phyloP scores from a whole-genome alignment of 192 early-diverging fungal genomes.

The Coemansia sp. region DNA sequence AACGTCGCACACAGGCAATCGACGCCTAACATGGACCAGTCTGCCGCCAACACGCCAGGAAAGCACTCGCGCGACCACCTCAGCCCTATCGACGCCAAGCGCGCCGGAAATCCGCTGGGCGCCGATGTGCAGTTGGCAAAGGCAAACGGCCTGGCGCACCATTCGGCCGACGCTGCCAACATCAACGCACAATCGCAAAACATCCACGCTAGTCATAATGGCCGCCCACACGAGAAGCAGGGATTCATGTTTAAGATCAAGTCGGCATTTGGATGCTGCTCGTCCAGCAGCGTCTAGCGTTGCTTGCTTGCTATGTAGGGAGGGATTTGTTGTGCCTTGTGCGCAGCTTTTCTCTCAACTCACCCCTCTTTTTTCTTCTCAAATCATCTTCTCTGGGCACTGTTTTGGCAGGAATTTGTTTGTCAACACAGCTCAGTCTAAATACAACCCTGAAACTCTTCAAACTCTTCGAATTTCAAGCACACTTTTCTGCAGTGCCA shows the following conservation, averaged over 20 bases:
- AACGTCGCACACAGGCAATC: constrained; percentile 39
- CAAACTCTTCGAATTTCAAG: neutral
- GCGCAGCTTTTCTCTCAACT: constrained; percentile 1
- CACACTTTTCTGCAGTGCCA: neutral
- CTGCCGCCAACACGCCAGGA: constrained; percentile 42
- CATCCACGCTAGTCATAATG: constrained; percentile 11
- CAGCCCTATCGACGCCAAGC: constrained; percentile 23
- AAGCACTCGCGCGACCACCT: constrained; percentile 43
- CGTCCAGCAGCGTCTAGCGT: constrained; percentile 32
- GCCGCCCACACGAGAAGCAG: constrained; percentile 44
- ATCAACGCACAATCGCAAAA: constrained; percentile 14
- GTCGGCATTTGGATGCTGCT: constrained; percentile 51
- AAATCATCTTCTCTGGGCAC: neutral
- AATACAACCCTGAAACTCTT: constrained; percentile 1
- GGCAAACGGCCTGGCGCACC: constrained; percentile 25
- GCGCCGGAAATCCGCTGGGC: neutral
- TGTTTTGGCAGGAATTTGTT: constrained; percentile 1
- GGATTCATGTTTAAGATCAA: constrained; percentile 55
- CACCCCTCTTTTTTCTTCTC: constrained; percentile 3
- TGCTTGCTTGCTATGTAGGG: neutral
- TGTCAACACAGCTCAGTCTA: neutral
- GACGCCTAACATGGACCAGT: constrained; percentile 39
- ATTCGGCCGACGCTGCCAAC: constrained; percentile 45
- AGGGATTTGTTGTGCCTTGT: neutral
- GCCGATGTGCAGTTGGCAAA: constrained; percentile 31